Base-by-base conservation (phyloP, 257 asterid genomes). In the Ilex asprella region DNA sequence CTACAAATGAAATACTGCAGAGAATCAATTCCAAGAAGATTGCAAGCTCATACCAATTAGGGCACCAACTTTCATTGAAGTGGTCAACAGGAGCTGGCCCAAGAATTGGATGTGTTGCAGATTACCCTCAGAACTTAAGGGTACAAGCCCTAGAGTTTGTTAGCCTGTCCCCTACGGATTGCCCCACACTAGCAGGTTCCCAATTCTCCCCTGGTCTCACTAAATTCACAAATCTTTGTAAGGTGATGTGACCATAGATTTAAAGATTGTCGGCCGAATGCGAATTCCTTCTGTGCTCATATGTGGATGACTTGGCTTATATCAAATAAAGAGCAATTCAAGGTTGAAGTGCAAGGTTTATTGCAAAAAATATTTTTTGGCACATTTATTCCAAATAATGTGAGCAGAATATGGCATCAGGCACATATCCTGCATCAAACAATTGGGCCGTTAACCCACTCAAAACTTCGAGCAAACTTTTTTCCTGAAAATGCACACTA, bases 71-170 rank as follows among this genome's bases (percentile, higher is more conserved):
- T 3, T 60, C 77, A 12, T 52, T 64, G 30, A 71, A 56, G 49
- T 79, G 91, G 82, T 67, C 82, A 64, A 67, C 83, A 10, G 79
- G 81, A 55, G 79, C 84, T 29, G 83, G 76, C 57, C 79, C 80
- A 11, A 50, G 78, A 64, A 75, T 82, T 12, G 73, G 79, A 47
- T 79, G 78, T 56, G 15, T 69, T 30, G 46, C 65, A 27, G 60
- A 59, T 56, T 56, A 35, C 29, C 65, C 60, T 52, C 65, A 31
- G 46, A 16, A n/a, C 7, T 10, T 47, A 32, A 21, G 62, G 16
- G 41, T 21, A 13, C 61, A 39, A 56, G 30, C 51, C 30, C 35
- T 60, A 31, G 58, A 62, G 11, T 61, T 56, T 12, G 58, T 52
- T 55, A 55, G 47, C 41, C 31, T 54, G 14, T 39, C 64, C 51